phyloP scores from a whole-genome alignment of 768 basidiomycete genomes.

The Leucosporidium yakuticum region DNA sequence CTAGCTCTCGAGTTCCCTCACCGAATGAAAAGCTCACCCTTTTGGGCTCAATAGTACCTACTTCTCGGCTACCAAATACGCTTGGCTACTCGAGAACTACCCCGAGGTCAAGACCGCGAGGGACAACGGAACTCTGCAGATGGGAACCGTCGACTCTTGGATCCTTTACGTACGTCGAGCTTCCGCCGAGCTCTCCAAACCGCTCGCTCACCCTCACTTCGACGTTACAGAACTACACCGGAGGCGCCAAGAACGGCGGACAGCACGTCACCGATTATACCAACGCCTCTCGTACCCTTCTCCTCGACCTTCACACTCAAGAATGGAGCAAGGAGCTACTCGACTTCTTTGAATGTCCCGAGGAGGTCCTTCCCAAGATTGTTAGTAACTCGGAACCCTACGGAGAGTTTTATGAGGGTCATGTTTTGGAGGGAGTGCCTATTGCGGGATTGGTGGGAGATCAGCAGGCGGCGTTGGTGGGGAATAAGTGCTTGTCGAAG shows the following conservation, averaged over 20 bases:
- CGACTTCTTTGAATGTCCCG: slow-evolving; percentile 75
- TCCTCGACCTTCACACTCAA: slow-evolving; percentile 74
- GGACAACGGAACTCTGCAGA: slow-evolving; percentile 69
- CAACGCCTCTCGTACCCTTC: slow-evolving; percentile 92
- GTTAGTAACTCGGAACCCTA: slow-evolving; percentile 91
- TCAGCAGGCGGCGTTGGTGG: slow-evolving; percentile 92
- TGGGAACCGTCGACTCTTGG: slow-evolving; percentile 98
- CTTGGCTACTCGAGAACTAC: slow-evolving; percentile 92
- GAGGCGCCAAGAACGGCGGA: slow-evolving; percentile 56
- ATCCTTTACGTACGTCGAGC: slow-evolving; percentile 63
- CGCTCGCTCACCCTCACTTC: neutral
- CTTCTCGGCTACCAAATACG: slow-evolving; percentile 84
- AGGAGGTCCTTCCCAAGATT: slow-evolving; percentile 70
- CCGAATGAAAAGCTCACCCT: neutral
- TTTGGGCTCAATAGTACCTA: slow-evolving; percentile 54
- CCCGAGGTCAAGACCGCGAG: slow-evolving; percentile 70
- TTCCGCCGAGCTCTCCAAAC: no score
- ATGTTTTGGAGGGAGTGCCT: slow-evolving; percentile 55
- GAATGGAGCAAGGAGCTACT: slow-evolving; percentile 77
- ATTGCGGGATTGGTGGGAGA: slow-evolving; percentile 96
- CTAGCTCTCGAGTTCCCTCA: neutral
- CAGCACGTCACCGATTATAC: slow-evolving; percentile 87
- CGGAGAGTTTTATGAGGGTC: slow-evolving; percentile 55
- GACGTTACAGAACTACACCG: slow-evolving; percentile 64
- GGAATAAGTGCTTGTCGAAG: slow-evolving; percentile 83